Evolutionary conservation across 129 eudicot genomes (phyloP), one percentile per base, ranked within the genome.

Genomic region (Erigeron canadensis): DNA sequence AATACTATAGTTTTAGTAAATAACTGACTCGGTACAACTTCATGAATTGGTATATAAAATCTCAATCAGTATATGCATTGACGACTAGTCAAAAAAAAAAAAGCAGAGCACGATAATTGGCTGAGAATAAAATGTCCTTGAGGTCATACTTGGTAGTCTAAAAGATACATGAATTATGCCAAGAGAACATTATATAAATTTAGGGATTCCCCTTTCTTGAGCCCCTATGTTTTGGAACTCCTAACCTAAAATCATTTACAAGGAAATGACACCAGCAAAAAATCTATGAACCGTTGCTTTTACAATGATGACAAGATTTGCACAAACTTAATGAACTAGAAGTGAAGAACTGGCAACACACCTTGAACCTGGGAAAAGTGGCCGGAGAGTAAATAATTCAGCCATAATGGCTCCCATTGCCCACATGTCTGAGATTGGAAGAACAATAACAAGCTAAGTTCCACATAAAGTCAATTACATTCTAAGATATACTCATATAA

Each of bases 391-490:
- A 66, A 94, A 81, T 66, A 93, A 42, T 59, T 93, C 98, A 73
- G 98, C 91, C 89, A 93, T 89, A 45, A 93, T 89, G 39, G 98
- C 98, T 74, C 98, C 98, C 98, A 93, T 93, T 42, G 96, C 99
- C 99, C 99, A 94, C 99, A 94, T 89, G 82, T 94, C 99, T 94
- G 82, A 61, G 38, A 46, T 22, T n/a, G 38, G n/a, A 16, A 59
- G 48, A 16, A 2, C 53, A 21, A 67, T 46, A 70, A 51, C 15
- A 46, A 59, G 16, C 8, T 43, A 16, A 39, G 48, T 54, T 22
- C 65, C 50, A 70, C 2, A 18, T 41, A 50, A 44, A 9, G 44
- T 62, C 42, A 22, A 43, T 63, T 61, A n/a, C 47, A 34, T 75
- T n/a, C 28, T n/a, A 10, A 62, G 11, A 50, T 8, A n/a, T n/a